Base-by-base conservation (phyloP, 306 rosid species). In the Cicer yamashitae region DNA sequence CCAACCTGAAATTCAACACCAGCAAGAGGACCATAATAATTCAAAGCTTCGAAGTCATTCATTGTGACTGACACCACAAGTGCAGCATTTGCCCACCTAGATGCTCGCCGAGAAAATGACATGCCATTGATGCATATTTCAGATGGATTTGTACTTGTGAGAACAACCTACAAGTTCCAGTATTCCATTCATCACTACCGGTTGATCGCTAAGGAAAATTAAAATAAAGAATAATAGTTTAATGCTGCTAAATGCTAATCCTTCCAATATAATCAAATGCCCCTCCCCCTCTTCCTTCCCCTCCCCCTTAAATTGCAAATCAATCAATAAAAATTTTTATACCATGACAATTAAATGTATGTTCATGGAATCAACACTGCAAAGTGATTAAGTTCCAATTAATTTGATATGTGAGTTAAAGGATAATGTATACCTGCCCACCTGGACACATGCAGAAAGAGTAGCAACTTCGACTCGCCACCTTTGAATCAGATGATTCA, bases 381-480 rank as follows among this genome's bases (percentile, higher is more conserved):
- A 70, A 73, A 77, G 51, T 18, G 56, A 5, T 53, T 65, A 54
- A 45, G 46, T 68, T 76, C 66, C 43, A 65, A 82, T 20, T 59
- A 77, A 67, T 62, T 73, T 75, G 74, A 65, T 69, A 48, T 20
- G 66, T 53, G 70, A 47, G 53, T 74, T 10, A 70, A 78, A 67
- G 59, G 45, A 81, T 67, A 75, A 80, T 56, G 80, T 51, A 47
- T 77, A 91, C 98, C 96, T 94, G 98, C 67, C 98, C 98, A 81
- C 98, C 98, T 12, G 98, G 98, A 82, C 98, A 94, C 98, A 91
- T 94, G 76, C 98, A 94, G 79, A 94, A 94, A 65, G 98, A 94
- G 81, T 94, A 94, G 85, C 98, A 94, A 80, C 91, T 86, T 56
- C 89, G 91, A 77, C 70, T 80, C 64, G 81, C 79, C 68, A 79